phyloP scores from a whole-genome alignment of 768 basidiomycete species.

The Kwoniella dendrophila region DNA sequence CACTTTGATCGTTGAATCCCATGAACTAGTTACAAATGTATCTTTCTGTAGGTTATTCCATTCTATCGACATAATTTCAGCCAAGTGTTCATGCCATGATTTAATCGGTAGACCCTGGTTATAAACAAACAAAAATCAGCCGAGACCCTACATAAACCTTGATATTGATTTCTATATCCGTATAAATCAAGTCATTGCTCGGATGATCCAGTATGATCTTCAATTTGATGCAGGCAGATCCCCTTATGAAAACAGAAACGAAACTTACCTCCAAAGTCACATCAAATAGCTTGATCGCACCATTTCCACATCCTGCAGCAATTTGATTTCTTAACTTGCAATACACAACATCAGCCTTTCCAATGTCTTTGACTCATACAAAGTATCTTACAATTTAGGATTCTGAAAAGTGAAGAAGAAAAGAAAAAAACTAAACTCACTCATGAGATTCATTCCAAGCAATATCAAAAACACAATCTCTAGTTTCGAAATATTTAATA shows the following conservation, averaged over 20 bases:
- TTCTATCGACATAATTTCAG: slow-evolving; percentile 89
- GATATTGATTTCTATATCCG: no score
- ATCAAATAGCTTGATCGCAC: slow-evolving; percentile 88
- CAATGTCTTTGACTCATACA: neutral
- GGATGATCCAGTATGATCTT: neutral
- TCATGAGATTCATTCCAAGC: slow-evolving; percentile 93
- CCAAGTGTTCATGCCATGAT: slow-evolving; percentile 90
- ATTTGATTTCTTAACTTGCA: slow-evolving; percentile 70
- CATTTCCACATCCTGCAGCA: slow-evolving; percentile 84
- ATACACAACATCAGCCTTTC: neutral
- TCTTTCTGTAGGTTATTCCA: slow-evolving; percentile 86
- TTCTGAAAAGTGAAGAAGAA: neutral
- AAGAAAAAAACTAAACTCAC: slow-evolving; percentile 22
- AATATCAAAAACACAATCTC: slow-evolving; percentile 84
- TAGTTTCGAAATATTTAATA: slow-evolving; percentile 68
- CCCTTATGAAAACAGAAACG: no score
- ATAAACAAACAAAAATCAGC: no score
- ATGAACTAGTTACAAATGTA: slow-evolving; percentile 55
- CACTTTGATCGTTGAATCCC: slow-evolving; percentile 88
- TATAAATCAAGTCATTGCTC: no score
- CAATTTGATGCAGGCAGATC: no score
- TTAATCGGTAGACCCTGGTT: slow-evolving; percentile 80
- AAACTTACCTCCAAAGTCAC: slow-evolving; percentile 72
- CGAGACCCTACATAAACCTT: neutral
- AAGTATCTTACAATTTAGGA: neutral